phyloP scores from a whole-genome alignment of 1,139 yeast species.

The Saccharomycopsis hybrid region DNA sequence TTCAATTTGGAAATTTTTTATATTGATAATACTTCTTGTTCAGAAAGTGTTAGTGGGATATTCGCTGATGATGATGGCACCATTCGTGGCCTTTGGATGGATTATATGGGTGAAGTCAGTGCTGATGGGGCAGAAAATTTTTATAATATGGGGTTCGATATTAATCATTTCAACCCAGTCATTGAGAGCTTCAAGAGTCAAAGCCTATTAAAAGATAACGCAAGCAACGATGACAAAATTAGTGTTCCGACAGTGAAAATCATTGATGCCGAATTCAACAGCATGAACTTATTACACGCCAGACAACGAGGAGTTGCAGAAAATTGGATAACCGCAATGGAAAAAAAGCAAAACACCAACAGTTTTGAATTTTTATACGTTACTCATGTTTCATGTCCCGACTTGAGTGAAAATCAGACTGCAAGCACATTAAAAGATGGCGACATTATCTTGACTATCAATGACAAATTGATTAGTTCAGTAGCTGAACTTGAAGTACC shows the following conservation, averaged over 20 bases:
- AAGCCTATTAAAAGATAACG: constrained; percentile 29
- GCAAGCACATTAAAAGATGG: constrained; percentile 44
- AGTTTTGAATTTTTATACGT: constrained; percentile 69
- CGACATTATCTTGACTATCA: constrained; percentile 68
- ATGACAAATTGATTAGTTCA: constrained; percentile 56
- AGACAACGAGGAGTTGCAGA: constrained; percentile 82
- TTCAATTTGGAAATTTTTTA: constrained; percentile 74
- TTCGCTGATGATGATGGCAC: constrained; percentile 71
- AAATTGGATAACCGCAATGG: constrained; percentile 68
- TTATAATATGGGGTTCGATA: constrained; percentile 72
- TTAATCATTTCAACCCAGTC: constrained; percentile 53
- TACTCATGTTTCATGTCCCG: constrained; percentile 57
- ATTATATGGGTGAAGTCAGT: constrained; percentile 69
- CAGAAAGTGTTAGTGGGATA: constrained; percentile 74
- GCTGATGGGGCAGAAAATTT: constrained; percentile 47
- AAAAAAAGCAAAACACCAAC: constrained; percentile 42
- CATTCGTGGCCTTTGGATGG: constrained; percentile 76
- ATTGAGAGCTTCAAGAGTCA: constrained; percentile 37
- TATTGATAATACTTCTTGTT: constrained; percentile 64
- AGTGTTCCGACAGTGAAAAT: constrained; percentile 49
- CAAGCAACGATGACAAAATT: constrained; percentile 17
- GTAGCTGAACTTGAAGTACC: constrained; percentile 55
- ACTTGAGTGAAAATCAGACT: constrained; percentile 1
- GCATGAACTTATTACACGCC: constrained; percentile 65
- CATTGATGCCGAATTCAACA: constrained; percentile 70